phyloP scores from a whole-genome alignment of 371 early-diverging fungal species.

The Funneliformis caledonium region DNA sequence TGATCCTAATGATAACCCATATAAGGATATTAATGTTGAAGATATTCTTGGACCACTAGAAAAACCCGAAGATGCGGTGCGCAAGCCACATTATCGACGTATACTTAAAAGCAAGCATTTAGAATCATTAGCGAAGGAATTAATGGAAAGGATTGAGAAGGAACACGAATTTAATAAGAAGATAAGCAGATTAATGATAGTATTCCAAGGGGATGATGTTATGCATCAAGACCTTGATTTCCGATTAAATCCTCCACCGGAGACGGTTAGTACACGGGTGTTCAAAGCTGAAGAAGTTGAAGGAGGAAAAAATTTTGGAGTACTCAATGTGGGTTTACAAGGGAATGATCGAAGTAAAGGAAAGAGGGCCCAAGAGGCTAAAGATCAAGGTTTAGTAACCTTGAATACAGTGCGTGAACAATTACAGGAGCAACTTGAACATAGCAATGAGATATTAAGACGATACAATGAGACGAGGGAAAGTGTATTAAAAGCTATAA shows the following conservation, averaged over 20 bases:
- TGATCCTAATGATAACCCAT: conserved; percentile 25
- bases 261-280: conserved; percentile 34
- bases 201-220: conserved; percentile 37
- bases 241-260: conserved; percentile 33
- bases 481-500: neutral
- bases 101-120: conserved; percentile 16
- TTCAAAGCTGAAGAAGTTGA: conserved; percentile 26
- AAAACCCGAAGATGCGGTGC: conserved; percentile 31
- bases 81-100: neutral
- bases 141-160: conserved; percentile 31
- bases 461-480: neutral
- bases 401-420: conserved; percentile 20
- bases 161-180: conserved; percentile 19
- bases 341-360: conserved; percentile 32
- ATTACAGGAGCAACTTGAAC: conserved; percentile 24
- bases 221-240: conserved; percentile 39
- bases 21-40: conserved; percentile 36
- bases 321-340: conserved; percentile 35
- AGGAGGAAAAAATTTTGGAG: conserved; percentile 39
- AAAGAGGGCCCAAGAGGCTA: conserved; percentile 20
- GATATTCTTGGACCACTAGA: conserved; percentile 35
- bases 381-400: conserved; percentile 32
- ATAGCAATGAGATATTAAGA: conserved; percentile 23
- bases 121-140: neutral
- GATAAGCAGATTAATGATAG: conserved; percentile 14